phyloP scores from a whole-genome alignment of 2,329 filamentous ascomycete genomes.

The Apiospora marii region DNA sequence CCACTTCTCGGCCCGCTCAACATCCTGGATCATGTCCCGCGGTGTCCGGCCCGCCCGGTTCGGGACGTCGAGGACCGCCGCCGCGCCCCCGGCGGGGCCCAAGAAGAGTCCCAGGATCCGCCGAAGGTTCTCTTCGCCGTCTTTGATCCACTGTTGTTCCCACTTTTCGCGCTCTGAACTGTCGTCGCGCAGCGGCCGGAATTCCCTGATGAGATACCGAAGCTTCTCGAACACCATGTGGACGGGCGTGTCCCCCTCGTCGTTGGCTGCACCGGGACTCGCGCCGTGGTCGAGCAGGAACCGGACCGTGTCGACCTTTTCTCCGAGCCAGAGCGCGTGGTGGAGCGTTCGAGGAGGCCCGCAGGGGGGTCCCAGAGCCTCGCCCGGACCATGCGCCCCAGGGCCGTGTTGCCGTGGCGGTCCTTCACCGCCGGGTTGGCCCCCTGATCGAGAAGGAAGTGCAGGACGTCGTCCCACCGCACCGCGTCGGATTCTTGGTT shows the following conservation, averaged over 20 bases:
- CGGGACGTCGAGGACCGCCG: neutral
- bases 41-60: neutral
- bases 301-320: neutral
- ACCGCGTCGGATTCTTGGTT: neutral
- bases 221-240: too few species aligned
- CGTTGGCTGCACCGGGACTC: neutral
- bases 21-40: neutral
- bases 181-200: too few species aligned
- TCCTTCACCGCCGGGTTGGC: neutral
- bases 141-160: too few species aligned
- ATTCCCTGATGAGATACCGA: too few species aligned
- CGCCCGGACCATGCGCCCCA: neutral
- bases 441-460: neutral
- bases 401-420: neutral
- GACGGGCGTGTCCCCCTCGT: neutral
- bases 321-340: too few species aligned
- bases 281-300: neutral
- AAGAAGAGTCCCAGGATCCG: neutral
- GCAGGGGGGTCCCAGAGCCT: neutral
- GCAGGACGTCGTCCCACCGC: neutral
- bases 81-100: too few species aligned
- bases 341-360: neutral
- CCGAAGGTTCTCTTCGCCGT: accelerated
- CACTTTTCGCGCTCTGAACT: too few species aligned
- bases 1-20: neutral